Percentiles rank a stretch among this genome's conserved stretches.
Evolutionary conservation across 768 basidiomycete genomes (phyloP).

Genomic region (Auricularia sp.): DNA sequence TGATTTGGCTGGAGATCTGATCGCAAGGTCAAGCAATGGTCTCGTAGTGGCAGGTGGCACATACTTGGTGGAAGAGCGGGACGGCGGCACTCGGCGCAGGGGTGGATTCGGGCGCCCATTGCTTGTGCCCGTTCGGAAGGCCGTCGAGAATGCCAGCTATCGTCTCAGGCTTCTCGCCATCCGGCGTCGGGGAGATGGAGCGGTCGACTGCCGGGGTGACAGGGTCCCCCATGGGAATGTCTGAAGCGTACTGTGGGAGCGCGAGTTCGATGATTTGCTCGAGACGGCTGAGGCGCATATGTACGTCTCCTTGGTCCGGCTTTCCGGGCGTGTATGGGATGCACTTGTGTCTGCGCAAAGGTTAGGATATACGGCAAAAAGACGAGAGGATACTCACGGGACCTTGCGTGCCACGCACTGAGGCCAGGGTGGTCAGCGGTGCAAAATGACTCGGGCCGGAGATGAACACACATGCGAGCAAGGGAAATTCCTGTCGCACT

Average conservation of each 20-base stretch:
- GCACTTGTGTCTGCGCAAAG: conserved; percentile 27
- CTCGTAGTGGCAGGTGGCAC: background rate
- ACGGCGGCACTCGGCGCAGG: background rate
- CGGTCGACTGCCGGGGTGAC: conserved; percentile 27
- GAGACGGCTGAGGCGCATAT: conserved; percentile 59
- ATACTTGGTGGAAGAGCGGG: background rate
- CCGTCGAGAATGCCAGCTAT: conserved; percentile 2
- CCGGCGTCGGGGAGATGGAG: conserved; percentile 40
- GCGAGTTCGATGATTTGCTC: conserved; percentile 77
- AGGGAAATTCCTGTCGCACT: conserved; percentile 82
- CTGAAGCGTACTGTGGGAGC: conserved; percentile 57
- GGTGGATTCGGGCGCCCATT: background rate
- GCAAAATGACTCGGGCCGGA: conserved; percentile 12
- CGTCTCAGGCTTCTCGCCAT: conserved; percentile 40
- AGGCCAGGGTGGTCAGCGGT: conserved; percentile 9
- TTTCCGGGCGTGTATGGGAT: conserved; percentile 85
- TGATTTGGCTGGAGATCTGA: conserved; percentile 7
- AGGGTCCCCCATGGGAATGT: conserved; percentile 6
- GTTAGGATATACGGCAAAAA: background rate
- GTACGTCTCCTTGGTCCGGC: conserved; percentile 64
- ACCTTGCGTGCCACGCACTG: conserved; percentile 81
- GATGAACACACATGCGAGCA: conserved; percentile 61
- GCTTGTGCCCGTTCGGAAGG: conserved; percentile 1
- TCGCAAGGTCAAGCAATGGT: background rate
- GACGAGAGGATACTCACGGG: conserved; percentile 42